Conservation (phyloP, 2,329 filamentous ascomycete species). For the Nemania sp. region DNA sequence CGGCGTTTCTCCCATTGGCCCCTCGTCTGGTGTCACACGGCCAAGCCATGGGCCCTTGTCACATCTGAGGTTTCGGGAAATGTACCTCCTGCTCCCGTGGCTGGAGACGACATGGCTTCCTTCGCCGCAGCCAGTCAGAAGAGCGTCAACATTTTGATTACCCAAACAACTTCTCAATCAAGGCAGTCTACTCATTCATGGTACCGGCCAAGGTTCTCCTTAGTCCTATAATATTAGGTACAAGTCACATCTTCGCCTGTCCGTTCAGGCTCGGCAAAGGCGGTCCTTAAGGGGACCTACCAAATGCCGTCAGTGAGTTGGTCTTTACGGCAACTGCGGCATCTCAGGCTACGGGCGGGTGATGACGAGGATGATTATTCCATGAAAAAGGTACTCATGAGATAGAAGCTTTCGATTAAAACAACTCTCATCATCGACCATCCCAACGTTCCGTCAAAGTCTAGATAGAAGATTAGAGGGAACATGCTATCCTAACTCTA, state of each 20-base stretch:
- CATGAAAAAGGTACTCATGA: slow-evolving; percentile 2
- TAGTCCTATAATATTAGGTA: too few species aligned
- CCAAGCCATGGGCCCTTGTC: not conserved
- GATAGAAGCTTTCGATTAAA: slow-evolving; percentile 8
- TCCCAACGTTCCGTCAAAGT: slow-evolving; percentile 5
- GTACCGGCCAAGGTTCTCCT: not conserved
- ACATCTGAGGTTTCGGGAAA: not conserved
- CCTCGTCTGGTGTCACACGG: too few species aligned
- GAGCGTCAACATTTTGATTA: not conserved
- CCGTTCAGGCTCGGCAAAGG: not conserved
- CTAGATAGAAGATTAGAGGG: slow-evolving; percentile 3
- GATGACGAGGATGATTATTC: slow-evolving; percentile 1
- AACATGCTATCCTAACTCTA: slow-evolving; percentile 13
- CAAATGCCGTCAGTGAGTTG: not conserved
- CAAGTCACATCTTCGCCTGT: not conserved
- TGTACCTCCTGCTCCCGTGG: not conserved
- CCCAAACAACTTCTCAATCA: slow-evolving; percentile 1
- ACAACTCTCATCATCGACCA: slow-evolving; percentile 1
- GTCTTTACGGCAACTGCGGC: slow-evolving; percentile 4
- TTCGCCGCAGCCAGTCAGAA: not conserved
- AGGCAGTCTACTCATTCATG: slow-evolving; percentile 2
- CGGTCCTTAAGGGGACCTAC: slow-evolving; percentile 1
- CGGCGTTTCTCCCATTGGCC: too few species aligned
- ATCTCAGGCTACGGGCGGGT: slow-evolving; percentile 5
- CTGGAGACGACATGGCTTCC: not conserved